These are phyloP conservation scores for Tubosaeta sp. DNA, from an alignment of 768 basidiomycete genomes.

Conservation along the genomic window DNA sequence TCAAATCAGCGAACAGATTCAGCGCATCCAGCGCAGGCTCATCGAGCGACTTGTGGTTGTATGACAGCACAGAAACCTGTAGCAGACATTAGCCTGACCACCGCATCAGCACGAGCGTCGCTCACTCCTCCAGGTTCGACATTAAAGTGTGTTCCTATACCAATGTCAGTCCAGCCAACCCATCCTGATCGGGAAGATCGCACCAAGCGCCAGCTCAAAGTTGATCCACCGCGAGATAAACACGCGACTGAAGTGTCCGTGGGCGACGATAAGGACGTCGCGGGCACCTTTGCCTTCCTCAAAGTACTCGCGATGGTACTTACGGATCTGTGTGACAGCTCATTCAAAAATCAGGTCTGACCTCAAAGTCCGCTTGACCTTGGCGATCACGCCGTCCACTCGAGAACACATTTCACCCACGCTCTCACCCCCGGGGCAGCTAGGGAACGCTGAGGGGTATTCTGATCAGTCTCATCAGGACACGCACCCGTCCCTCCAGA, in stretches of 20 bases:
- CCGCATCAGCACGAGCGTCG: constrained; percentile 1
- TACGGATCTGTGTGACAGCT: constrained; percentile 49
- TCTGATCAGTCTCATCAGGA: neutral
- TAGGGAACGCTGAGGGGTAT: constrained; percentile 26
- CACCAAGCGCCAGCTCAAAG: constrained; percentile 58
- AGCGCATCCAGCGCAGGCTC: constrained; percentile 77
- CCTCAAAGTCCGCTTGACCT: constrained; percentile 40
- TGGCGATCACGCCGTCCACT: constrained; percentile 70
- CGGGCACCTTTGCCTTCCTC: constrained; percentile 63
- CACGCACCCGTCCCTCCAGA: constrained; percentile 79
- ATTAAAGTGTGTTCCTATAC: constrained; percentile 68
- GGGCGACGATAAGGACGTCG: constrained; percentile 87
- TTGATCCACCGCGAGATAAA: constrained; percentile 81
- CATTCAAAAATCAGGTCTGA: constrained; percentile 2
- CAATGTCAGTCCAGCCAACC: constrained; percentile 7
- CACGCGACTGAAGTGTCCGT: constrained; percentile 76
- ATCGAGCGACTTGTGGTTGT: constrained; percentile 74
- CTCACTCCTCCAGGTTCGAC: constrained; percentile 81
- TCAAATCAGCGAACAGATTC: constrained; percentile 56
- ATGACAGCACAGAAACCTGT: constrained; percentile 75
- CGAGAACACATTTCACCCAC: constrained; percentile 73
- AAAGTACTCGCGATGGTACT: constrained; percentile 65
- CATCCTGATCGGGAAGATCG: constrained; percentile 6
- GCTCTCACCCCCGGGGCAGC: constrained; percentile 87
- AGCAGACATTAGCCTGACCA: constrained; percentile 5